Evolutionary conservation across 352 stramenopile genomes (phyloP).

Genomic region (Pythium aristosporum): DNA sequence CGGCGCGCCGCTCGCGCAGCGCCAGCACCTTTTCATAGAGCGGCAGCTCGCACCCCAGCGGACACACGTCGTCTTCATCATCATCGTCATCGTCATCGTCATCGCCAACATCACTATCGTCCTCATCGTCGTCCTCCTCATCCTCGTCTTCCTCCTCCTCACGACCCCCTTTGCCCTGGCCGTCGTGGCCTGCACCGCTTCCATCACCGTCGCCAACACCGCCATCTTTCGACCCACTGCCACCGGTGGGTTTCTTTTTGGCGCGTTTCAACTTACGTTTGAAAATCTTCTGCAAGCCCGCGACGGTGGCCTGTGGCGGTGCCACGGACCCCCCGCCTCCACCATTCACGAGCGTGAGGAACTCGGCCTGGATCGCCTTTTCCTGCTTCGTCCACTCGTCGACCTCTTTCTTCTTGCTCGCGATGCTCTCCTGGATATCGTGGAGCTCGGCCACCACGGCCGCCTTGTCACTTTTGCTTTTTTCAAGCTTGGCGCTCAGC

Average conservation of each 20-base stretch:
- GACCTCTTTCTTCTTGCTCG: constrained; percentile 74
- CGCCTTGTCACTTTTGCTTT: constrained; percentile 81
- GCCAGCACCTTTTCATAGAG: constrained; percentile 93
- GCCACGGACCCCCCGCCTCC: constrained; percentile 31
- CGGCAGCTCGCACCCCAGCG: constrained; percentile 81
- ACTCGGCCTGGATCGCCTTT: constrained; percentile 64
- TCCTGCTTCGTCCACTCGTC: constrained; percentile 76
- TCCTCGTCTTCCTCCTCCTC: constrained; percentile 58
- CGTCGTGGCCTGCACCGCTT: constrained; percentile 40
- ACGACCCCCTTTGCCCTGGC: constrained; percentile 46
- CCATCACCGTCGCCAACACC: constrained; percentile 27
- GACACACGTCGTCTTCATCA: constrained; percentile 91
- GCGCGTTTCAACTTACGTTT: constrained; percentile 90
- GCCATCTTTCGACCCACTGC: constrained; percentile 36
- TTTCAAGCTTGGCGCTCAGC: constrained; percentile 85
- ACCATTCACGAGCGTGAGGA: constrained; percentile 69
- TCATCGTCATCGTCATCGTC: constrained; percentile 91
- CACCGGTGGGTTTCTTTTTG: constrained; percentile 71
- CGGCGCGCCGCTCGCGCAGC: constrained; percentile 88
- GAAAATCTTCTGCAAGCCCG: constrained; percentile 88
- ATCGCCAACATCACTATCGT: constrained; percentile 77
- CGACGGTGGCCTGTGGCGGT: constrained; percentile 60
- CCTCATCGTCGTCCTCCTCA: constrained; percentile 70
- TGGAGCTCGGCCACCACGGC: constrained; percentile 78
- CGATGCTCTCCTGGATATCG: constrained; percentile 75